These are phyloP conservation scores for Blakeslea trispora DNA, from an alignment of 371 early-diverging fungal genomes.

Conservation along the genomic window DNA sequence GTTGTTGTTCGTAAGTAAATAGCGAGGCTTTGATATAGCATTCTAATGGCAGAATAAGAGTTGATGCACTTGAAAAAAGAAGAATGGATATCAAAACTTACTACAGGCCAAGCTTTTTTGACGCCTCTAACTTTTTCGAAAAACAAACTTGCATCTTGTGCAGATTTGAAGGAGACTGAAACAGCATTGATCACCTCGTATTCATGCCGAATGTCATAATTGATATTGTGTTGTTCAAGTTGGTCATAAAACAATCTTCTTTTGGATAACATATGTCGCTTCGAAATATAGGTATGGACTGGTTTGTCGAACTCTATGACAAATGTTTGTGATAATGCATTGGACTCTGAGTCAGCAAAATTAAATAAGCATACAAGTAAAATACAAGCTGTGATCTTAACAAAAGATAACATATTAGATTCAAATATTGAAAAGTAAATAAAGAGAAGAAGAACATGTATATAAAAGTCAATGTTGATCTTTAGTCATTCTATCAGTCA, in stretches of 20 bases:
- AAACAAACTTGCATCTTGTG: slow-evolving; percentile 25
- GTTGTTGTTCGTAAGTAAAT: background rate
- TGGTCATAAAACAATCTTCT: slow-evolving; percentile 27
- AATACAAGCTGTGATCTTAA: background rate
- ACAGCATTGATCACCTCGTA: slow-evolving; percentile 44
- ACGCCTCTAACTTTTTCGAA: slow-evolving; percentile 31
- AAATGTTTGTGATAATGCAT: slow-evolving; percentile 27
- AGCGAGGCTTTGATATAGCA: slow-evolving; percentile 19
- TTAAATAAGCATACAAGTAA: background rate
- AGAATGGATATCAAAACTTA: slow-evolving; percentile 19
- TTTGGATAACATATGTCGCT: slow-evolving; percentile 16
- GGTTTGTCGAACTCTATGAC: slow-evolving; percentile 32
- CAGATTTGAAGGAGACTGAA: slow-evolving; percentile 34
- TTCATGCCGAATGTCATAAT: slow-evolving; percentile 37
- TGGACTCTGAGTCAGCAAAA: background rate
- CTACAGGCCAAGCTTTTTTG: slow-evolving; percentile 49
- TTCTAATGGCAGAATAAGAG: slow-evolving; percentile 10
- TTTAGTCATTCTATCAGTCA: background rate
- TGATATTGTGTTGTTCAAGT: slow-evolving; percentile 28
- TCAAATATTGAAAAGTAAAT: background rate
- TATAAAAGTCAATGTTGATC: background rate
- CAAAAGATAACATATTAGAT: background rate
- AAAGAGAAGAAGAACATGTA: background rate
- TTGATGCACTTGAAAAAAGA: no score
- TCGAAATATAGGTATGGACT: background rate